phyloP scores from a whole-genome alignment of 805 yeast genomes.

The Candida mattraensis region DNA sequence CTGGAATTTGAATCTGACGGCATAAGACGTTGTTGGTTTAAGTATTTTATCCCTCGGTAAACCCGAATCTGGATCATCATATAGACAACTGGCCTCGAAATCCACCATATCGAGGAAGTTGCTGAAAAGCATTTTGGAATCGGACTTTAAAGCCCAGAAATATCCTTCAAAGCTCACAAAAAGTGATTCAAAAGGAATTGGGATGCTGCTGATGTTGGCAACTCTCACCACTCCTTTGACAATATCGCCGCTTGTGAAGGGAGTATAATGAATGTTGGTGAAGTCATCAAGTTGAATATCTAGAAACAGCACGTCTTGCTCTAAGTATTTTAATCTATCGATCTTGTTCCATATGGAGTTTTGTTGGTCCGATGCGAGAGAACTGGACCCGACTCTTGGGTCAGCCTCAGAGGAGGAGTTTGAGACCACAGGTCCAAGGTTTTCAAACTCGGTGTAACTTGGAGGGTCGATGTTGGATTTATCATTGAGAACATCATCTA shows the following conservation, averaged over 20 bases:
- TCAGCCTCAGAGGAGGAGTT: background rate
- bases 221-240: constrained; percentile 16
- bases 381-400: constrained; percentile 3
- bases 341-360: constrained; percentile 17
- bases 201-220: constrained; percentile 12
- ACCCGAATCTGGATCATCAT: constrained; percentile 14
- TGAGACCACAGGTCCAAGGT: background rate
- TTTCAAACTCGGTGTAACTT: constrained; percentile 4
- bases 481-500: constrained; percentile 15
- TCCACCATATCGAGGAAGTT: constrained; percentile 43
- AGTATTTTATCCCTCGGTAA: constrained; percentile 19
- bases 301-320: constrained; percentile 24
- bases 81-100: constrained; percentile 26
- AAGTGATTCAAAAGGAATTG: constrained; percentile 42
- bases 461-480: constrained; percentile 12
- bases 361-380: constrained; percentile 5
- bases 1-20: constrained; percentile 18
- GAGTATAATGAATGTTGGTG: constrained; percentile 9
- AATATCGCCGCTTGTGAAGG: constrained; percentile 16
- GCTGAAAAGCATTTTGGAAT: constrained; percentile 16
- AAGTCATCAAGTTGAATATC: constrained; percentile 30
- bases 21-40: constrained; percentile 14
- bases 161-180: constrained; percentile 46
- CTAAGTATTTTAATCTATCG: constrained; percentile 12
- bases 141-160: constrained; percentile 24